phyloP scores from a whole-genome alignment of 306 rosid species.

The Luffa aegyptiaca region DNA sequence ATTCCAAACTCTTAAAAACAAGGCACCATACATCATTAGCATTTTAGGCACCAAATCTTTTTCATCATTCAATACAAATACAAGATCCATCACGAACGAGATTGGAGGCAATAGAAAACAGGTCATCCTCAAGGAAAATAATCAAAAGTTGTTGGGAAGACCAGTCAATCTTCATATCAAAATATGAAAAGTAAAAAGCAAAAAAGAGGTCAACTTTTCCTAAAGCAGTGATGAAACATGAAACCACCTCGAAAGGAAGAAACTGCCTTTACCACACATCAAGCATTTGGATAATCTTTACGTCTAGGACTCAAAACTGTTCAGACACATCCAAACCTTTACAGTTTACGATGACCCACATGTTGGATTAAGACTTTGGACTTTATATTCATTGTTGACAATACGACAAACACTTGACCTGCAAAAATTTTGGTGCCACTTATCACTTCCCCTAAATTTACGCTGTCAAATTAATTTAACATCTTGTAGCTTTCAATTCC shows the following conservation, averaged over 20 bases:
- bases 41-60: not conserved
- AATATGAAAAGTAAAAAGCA: not conserved
- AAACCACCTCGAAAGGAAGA: not conserved
- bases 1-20: not conserved
- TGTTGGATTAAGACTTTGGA: not conserved
- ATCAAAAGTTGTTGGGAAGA: not conserved
- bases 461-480: not conserved
- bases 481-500: not conserved
- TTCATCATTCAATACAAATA: not conserved
- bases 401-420: conserved; percentile 1
- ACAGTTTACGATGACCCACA: conserved; percentile 1
- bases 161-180: not conserved
- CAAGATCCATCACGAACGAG: not conserved
- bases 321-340: not conserved
- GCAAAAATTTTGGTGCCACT: not conserved
- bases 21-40: not conserved
- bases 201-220: not conserved
- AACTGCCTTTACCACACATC: not conserved
- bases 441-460: not conserved
- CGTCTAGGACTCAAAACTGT: not conserved
- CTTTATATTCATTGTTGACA: not conserved
- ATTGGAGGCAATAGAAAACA: no score
- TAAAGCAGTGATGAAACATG: not conserved
- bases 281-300: not conserved
- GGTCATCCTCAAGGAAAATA: not conserved